A percentile compares a stretch with the other conserved stretches of the same genome.
phyloP scores from a whole-genome alignment of 352 stramenopile species.

The Halophytophthora polymorphica region DNA sequence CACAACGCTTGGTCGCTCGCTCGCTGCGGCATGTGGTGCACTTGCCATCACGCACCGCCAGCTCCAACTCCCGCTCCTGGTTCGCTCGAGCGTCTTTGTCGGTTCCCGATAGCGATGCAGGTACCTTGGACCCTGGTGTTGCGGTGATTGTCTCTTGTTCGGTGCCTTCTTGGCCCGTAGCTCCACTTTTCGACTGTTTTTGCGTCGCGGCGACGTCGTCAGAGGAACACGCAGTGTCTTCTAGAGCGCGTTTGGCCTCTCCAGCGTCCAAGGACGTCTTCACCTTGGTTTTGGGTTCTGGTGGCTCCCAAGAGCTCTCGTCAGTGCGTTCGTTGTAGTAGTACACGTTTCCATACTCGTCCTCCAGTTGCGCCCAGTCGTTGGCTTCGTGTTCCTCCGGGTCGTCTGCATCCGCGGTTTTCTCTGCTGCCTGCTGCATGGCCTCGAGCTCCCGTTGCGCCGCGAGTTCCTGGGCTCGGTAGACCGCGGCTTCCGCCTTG shows the following conservation, averaged over 20 bases:
- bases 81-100: constrained; percentile 4
- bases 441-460: constrained; percentile 29
- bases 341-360: constrained; percentile 58
- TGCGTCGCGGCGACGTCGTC: background rate
- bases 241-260: too few relatives aligned
- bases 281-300: background rate
- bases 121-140: background rate
- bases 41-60: constrained; percentile 18
- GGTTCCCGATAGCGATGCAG: background rate
- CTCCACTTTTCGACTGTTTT: background rate
- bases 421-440: constrained; percentile 5
- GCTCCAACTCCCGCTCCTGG: constrained; percentile 12
- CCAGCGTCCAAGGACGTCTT: background rate
- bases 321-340: constrained; percentile 56
- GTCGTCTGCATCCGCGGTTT: constrained; percentile 11
- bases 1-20: constrained; percentile 47
- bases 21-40: constrained; percentile 37
- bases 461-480: constrained; percentile 37
- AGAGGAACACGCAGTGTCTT: too few relatives aligned
- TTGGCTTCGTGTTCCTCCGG: constrained; percentile 3
- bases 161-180: background rate
- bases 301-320: constrained; percentile 55
- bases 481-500: constrained; percentile 43
- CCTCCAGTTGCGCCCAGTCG: constrained; percentile 29
- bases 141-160: too few relatives aligned